Evolutionary conservation across 2,329 filamentous ascomycete species (phyloP).

Genomic region (Beauveria scarabaeidicola): DNA sequence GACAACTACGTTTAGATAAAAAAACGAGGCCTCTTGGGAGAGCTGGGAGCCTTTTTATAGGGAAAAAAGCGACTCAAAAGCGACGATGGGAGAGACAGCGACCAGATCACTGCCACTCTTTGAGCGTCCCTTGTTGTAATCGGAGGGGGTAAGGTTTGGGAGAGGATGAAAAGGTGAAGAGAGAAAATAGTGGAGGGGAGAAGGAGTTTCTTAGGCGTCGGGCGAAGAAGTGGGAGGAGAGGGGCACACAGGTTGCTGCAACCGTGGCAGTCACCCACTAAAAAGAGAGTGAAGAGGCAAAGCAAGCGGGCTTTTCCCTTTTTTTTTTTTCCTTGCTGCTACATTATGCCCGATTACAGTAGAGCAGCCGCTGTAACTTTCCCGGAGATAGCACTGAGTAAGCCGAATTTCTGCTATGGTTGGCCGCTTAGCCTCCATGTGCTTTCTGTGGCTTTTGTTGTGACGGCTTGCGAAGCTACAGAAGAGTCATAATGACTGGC

Average conservation of each 20-base stretch:
- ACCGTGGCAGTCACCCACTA: not conserved
- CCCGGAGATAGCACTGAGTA: constrained; percentile 4
- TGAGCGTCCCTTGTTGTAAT: constrained; percentile 28
- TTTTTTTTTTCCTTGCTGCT: not conserved
- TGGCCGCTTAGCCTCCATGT: not conserved
- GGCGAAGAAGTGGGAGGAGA: constrained; percentile 13
- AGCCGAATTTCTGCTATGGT: not conserved
- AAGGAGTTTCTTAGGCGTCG: constrained; percentile 12
- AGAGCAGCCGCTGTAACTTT: not conserved
- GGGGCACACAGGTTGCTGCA: not conserved
- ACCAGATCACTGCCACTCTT: constrained; percentile 31
- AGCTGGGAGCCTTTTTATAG: constrained; percentile 8
- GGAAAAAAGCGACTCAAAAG: constrained; percentile 22
- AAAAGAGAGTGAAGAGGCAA: not conserved
- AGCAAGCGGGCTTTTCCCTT: not conserved
- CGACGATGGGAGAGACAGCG: constrained; percentile 30
- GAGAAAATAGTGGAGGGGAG: constrained; percentile 20
- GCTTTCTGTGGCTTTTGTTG: constrained; percentile 4
- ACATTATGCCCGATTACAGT: not conserved
- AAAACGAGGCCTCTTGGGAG: constrained; percentile 9
- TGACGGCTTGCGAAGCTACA: not conserved
- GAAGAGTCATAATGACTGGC: constrained; percentile 7
- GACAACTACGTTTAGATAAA: constrained; percentile 6
- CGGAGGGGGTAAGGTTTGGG: constrained; percentile 16
- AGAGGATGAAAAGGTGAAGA: constrained; percentile 19